Percentiles rank a stretch among this genome's conserved stretches.
Conservation (phyloP, 495 filamentous ascomycete species). For the Parathielavia appendiculata region DNA sequence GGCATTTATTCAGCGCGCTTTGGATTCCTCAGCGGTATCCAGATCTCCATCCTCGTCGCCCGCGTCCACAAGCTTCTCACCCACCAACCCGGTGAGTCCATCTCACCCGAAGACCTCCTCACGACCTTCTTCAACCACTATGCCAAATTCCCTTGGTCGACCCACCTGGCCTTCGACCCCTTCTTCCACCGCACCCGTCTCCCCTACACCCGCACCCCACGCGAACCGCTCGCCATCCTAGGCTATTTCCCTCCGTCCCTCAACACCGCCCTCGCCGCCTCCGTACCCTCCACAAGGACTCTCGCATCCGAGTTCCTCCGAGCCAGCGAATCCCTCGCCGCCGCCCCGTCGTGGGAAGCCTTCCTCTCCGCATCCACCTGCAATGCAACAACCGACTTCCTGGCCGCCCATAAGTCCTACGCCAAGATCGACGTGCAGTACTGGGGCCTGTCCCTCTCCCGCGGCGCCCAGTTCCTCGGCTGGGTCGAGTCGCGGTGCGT, state of each 20-base stretch:
- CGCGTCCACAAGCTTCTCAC: conserved; percentile 48
- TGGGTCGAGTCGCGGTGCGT: conserved; percentile 53
- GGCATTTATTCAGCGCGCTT: conserved; percentile 55
- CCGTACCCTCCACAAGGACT: conserved; percentile 41
- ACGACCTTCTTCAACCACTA: conserved; percentile 56
- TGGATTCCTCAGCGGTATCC: conserved; percentile 54
- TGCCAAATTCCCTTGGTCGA: conserved; percentile 48
- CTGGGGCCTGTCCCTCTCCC: conserved; percentile 47
- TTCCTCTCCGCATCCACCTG: conserved; percentile 30
- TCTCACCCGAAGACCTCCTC: conserved; percentile 41
- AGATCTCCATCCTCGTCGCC: conserved; percentile 52
- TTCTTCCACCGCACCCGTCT: conserved; percentile 39
- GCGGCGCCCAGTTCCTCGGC: conserved; percentile 44
- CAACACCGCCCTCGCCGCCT: conserved; percentile 49
- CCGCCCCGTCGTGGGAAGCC: conserved; percentile 37
- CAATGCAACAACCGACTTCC: conserved; percentile 36
- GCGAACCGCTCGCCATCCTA: conserved; percentile 54
- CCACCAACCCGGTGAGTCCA: background rate
- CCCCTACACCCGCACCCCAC: conserved; percentile 42
- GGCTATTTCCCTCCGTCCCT: conserved; percentile 49
- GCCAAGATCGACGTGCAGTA: conserved; percentile 51
- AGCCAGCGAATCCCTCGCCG: conserved; percentile 21
- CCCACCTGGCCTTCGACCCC: conserved; percentile 48
- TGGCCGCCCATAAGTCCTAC: conserved; percentile 43
- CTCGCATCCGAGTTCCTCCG: conserved; percentile 47